Evolutionary conservation across 2,329 filamentous ascomycete genomes (phyloP), one percentile per base, ranked within the genome.

Genomic region (Aspergillus tanneri): DNA sequence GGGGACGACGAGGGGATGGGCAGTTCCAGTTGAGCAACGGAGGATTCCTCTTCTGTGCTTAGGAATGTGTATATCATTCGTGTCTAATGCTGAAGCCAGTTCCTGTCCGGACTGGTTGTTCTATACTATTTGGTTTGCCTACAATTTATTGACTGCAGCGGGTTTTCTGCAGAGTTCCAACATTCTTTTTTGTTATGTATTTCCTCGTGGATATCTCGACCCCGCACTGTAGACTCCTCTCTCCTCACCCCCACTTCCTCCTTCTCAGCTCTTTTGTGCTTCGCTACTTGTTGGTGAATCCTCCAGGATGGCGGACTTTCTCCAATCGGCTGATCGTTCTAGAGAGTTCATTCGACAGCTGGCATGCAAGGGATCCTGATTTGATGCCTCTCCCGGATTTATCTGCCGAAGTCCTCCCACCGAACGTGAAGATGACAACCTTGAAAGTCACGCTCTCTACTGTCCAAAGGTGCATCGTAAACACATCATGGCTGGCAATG

Each of bases 1-100:
- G 85, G 86, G 0, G 82, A 85, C 46, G 85, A 87, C 62, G 81
- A 70, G 37, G 61, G 59, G n/a, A 50, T 57, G 38, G 57, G 62
- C 25, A 46, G 60, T 10, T 65, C 63, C 8, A 55, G 50, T 43
- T 63, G 37, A 57, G 19, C n/a, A n/a, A n/a, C n/a, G n/a, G n/a
- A n/a, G n/a, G n/a, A n/a, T n/a, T n/a, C n/a, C n/a, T n/a, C n/a
- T n/a, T n/a, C n/a, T n/a, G n/a, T n/a, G n/a, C n/a, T n/a, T n/a
- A n/a, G n/a, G n/a, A n/a, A n/a, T n/a, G n/a, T n/a, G n/a, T n/a
- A n/a, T n/a, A n/a, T n/a, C n/a, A n/a, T n/a, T n/a, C n/a, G n/a
- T n/a, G n/a, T n/a, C n/a, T n/a, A n/a, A n/a, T n/a, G n/a, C n/a
- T n/a, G n/a, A n/a, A n/a, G n/a, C n/a, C 25, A 46, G 60, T 10